phyloP scores from a whole-genome alignment of 1,284 basidiomycete genomes.

The Dichomitus squalens region DNA sequence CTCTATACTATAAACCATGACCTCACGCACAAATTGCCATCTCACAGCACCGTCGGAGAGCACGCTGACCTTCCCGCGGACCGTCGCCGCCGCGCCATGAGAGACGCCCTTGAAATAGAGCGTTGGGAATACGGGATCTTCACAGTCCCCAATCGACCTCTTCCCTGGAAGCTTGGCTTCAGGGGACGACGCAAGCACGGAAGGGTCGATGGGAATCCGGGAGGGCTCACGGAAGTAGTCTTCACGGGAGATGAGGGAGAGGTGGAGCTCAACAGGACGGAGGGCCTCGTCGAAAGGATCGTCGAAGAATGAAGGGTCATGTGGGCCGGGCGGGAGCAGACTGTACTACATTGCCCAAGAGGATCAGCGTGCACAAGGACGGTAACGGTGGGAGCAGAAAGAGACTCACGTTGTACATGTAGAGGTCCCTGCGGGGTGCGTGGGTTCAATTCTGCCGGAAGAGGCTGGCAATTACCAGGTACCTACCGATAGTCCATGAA shows the following conservation, averaged over 20 bases:
- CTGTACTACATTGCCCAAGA: constrained; percentile 31
- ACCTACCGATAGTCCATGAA: constrained; percentile 76
- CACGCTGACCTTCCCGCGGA: constrained; percentile 62
- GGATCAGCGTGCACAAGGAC: background rate
- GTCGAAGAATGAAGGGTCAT: constrained; percentile 54
- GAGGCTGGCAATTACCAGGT: background rate
- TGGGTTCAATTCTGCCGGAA: background rate
- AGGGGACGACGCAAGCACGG: background rate
- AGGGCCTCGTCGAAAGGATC: constrained; percentile 64
- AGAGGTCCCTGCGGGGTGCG: constrained; percentile 19
- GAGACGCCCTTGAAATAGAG: constrained; percentile 58
- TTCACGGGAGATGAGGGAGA: constrained; percentile 45
- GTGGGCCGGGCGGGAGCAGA: constrained; percentile 41
- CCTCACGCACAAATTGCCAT: constrained; percentile 63
- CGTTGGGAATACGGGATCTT: constrained; percentile 42
- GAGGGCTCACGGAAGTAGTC: constrained; percentile 21
- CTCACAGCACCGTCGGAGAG: constrained; percentile 53
- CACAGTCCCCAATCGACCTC: constrained; percentile 18
- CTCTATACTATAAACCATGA: constrained; percentile 7
- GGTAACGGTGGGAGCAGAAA: background rate
- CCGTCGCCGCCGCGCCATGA: constrained; percentile 37
- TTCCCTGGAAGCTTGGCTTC: background rate
- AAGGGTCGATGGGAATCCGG: constrained; percentile 10
- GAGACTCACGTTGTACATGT: constrained; percentile 57
- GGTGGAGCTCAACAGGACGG: constrained; percentile 57